A percentile compares a stretch with the other conserved stretches of the same genome.
These are phyloP conservation scores for Willaertia magna DNA, from an alignment of 208 protist genomes.

Conservation along the genomic window DNA sequence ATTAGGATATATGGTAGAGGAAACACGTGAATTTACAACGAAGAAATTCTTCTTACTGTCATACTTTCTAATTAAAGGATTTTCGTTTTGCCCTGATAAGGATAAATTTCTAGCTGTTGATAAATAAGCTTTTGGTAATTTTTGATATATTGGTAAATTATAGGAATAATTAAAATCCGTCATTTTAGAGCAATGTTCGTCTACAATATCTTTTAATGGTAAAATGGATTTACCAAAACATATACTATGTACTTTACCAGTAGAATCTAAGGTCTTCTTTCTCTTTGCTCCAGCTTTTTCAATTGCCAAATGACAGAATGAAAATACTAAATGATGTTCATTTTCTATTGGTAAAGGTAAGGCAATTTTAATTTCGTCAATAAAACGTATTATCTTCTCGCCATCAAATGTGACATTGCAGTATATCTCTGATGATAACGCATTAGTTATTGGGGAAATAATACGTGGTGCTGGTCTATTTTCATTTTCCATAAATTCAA, in stretches of 20 bases:
- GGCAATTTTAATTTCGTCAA: background rate
- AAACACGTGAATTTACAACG: background rate
- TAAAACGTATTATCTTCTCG: background rate
- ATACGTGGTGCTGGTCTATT: background rate
- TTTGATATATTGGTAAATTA: background rate
- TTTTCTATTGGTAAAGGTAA: background rate
- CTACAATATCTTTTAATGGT: background rate
- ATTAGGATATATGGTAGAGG: background rate
- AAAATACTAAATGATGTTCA: background rate
- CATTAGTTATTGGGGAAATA: background rate
- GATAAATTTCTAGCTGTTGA: background rate
- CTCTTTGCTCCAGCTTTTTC: background rate
- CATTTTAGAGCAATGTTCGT: background rate
- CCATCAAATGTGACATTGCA: background rate
- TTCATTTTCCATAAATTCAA: background rate
- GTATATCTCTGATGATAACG: background rate
- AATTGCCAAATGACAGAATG: background rate
- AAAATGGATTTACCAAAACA: background rate
- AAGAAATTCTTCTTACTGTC: background rate
- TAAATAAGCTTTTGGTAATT: background rate
- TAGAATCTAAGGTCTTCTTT: background rate
- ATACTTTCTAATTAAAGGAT: background rate
- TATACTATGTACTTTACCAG: background rate
- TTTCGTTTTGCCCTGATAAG: background rate
- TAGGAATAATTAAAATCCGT: background rate